Evolutionary conservation across 306 rosid genomes (phyloP).

Genomic region (Trifolium repens): DNA sequence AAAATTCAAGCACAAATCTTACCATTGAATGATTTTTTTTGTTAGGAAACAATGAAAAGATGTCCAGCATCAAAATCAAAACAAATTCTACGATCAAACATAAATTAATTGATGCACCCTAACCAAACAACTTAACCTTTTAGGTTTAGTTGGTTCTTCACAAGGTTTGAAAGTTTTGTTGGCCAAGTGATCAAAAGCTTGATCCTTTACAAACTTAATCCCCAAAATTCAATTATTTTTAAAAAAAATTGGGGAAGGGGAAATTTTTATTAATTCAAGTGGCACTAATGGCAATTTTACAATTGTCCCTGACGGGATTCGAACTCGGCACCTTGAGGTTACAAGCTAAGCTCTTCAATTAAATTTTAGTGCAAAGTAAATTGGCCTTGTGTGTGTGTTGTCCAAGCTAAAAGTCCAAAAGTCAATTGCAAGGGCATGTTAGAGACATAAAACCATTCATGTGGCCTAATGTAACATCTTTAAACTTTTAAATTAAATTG

Average conservation of each 20-base stretch:
- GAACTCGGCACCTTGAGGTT: no score
- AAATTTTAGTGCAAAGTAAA: constrained; percentile 7
- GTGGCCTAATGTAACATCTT: constrained; percentile 9
- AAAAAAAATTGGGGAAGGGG: no score
- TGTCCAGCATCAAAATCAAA: constrained; percentile 26
- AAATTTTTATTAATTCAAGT: no score
- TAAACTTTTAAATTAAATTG: constrained; percentile 16
- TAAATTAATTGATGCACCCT: constrained; percentile 12
- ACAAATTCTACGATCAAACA: constrained; percentile 11
- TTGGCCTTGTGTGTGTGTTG: background rate
- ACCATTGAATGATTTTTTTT: constrained; percentile 15
- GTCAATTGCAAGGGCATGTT: constrained; percentile 3
- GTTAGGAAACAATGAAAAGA: constrained; percentile 20
- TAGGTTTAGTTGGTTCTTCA: constrained; percentile 17
- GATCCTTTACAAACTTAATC: constrained; percentile 17
- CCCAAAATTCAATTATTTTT: background rate
- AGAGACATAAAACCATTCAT: constrained; percentile 24
- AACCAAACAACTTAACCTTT: constrained; percentile 35
- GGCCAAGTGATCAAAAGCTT: constrained; percentile 29
- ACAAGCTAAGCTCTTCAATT: background rate
- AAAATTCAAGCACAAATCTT: constrained; percentile 37
- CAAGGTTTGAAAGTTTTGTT: constrained; percentile 9
- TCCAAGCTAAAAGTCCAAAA: constrained; percentile 32
- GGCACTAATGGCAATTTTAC: no score
- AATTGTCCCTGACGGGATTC: no score